Conservation (phyloP, 345 rosid genomes). For the Pistacia atlantica region DNA sequence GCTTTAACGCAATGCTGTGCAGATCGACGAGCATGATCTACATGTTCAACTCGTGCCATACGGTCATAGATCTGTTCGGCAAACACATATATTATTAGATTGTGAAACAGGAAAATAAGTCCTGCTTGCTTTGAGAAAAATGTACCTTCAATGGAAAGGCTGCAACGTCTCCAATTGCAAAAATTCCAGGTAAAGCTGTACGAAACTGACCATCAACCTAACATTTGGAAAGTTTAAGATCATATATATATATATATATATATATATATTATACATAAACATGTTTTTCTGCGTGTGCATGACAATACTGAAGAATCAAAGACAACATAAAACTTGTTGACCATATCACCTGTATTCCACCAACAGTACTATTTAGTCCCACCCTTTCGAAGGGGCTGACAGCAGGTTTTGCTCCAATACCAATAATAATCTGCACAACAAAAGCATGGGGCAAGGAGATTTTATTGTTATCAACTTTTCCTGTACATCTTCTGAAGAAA, state of each 20-base stretch:
- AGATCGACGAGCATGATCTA: conserved; percentile 92
- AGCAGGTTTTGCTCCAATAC: conserved; percentile 95
- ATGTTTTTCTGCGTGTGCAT: no score
- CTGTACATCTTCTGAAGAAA: conserved; percentile 1
- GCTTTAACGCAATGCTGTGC: conserved; percentile 89
- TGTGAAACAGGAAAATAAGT: background rate
- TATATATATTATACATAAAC: no score
- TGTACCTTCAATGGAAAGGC: conserved; percentile 92
- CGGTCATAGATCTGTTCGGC: conserved; percentile 75
- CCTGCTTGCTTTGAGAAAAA: conserved; percentile 22
- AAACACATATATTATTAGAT: conserved; percentile 22
- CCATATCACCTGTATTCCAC: conserved; percentile 80
- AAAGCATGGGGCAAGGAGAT: conserved; percentile 8
- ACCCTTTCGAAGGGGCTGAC: conserved; percentile 70
- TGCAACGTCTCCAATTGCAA: conserved; percentile 97
- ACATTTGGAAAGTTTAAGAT: conserved; percentile 18
- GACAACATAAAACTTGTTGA: background rate
- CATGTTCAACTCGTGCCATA: conserved; percentile 86
- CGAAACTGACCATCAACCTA: conserved; percentile 90
- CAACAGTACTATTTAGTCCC: conserved; percentile 62
- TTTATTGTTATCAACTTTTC: background rate
- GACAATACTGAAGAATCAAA: no score
- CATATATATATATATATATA: no score
- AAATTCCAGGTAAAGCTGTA: conserved; percentile 84
- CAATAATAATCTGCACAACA: conserved; percentile 65